Evolutionary conservation across 2,329 filamentous ascomycete genomes (phyloP), one percentile per base, ranked within the genome.

Genomic region (Annulohypoxylon truncatum): DNA sequence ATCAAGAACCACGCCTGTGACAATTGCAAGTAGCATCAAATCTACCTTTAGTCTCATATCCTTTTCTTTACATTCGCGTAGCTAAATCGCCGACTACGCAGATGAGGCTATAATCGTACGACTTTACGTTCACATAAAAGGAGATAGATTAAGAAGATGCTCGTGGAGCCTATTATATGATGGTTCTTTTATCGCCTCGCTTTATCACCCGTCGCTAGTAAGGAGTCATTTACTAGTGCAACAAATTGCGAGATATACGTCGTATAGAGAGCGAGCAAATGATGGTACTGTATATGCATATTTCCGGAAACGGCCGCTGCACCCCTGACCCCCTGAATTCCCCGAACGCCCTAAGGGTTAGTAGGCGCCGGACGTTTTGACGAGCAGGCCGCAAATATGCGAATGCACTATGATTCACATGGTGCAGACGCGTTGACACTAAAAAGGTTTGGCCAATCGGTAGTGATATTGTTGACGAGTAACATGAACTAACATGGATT

Each of bases 341-440:
- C 50, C 48, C 20, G 31, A 52, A 24, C 24, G 28, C 31, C n/a
- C 48, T n/a, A 18, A 40, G 10, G 10, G 20, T 38, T 29, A 31
- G 38, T 42, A 42, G 38, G 8, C 24, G 35, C 15, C 35, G 33
- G 35, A 40, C 35, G 22, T 24, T 29, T 54, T 54, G 51, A 42
- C 33, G 7, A 15, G 22, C 35, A 42, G 51, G 13, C 18, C 35
- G 28, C 35, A 28, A 40, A n/a, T 52, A 29, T 20, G n/a, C 15
- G 13, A 44, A 29, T 29, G 44, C 54, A 48, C 28, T 18, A 50
- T 58, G 31, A 40, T 50, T 40, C 54, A 31, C 54, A 48, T 57
- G 18, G 28, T 33, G 33, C 35, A 44, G 33, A 47, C 47, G 24
- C n/a, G 26, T 38, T 29, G 29, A 18, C 31, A 29, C 31, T 29